Evolutionary conservation across 2,329 filamentous ascomycete species (phyloP).

Genomic region (Rutstroemia sp.): DNA sequence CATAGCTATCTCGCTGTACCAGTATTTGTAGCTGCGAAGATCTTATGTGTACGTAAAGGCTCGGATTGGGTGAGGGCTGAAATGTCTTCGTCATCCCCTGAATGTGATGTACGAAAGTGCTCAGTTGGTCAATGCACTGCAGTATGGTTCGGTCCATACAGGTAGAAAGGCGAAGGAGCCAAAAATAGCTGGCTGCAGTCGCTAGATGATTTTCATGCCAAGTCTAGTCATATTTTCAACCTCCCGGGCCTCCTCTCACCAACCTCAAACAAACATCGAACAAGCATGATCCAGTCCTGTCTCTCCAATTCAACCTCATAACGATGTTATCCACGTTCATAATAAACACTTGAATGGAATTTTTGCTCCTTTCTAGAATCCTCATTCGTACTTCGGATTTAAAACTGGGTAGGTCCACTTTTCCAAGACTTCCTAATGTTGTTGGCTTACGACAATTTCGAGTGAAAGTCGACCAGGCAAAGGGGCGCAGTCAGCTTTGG

Average conservation of each 20-base stretch:
- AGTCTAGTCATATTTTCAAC: background rate
- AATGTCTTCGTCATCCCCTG: background rate
- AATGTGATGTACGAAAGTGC: background rate
- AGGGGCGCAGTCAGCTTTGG: slow-evolving; percentile 7
- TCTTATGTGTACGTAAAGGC: background rate
- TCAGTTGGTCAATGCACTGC: background rate
- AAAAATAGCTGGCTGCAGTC: background rate
- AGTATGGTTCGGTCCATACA: background rate
- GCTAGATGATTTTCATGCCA: background rate
- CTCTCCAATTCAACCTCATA: background rate
- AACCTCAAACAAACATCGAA: slow-evolving; percentile 2
- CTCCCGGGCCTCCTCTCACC: background rate
- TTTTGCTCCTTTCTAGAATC: background rate
- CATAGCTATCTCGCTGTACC: background rate
- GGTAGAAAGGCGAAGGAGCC: background rate
- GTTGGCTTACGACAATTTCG: slow-evolving; percentile 6
- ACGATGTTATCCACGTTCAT: too few relatives aligned
- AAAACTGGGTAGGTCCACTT: slow-evolving; percentile 5
- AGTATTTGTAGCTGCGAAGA: background rate
- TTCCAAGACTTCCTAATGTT: slow-evolving; percentile 10
- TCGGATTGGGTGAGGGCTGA: background rate
- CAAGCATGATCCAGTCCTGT: slow-evolving; percentile 3
- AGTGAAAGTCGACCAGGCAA: background rate
- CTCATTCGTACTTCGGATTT: background rate
- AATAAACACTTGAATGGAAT: background rate